phyloP scores from a whole-genome alignment of 2,329 filamentous ascomycete species.

The Chlorencoelia australis region DNA sequence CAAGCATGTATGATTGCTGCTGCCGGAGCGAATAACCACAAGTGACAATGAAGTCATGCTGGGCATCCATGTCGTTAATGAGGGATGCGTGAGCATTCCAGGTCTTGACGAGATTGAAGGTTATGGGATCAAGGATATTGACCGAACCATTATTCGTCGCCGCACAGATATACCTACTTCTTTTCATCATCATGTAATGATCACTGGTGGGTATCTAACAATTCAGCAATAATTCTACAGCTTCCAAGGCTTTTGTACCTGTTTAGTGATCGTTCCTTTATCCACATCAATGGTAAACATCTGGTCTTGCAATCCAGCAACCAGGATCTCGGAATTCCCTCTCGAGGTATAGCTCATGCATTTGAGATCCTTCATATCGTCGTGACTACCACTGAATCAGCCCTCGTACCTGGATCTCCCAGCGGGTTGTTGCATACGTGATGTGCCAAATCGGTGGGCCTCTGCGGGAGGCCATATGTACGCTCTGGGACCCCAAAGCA shows the following conservation, averaged over 20 bases:
- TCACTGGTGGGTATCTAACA: constrained; percentile 56
- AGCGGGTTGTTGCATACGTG: constrained; percentile 37
- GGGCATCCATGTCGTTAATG: constrained; percentile 95
- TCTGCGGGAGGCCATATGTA: constrained; percentile 80
- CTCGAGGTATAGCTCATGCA: constrained; percentile 96
- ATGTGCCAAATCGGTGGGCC: constrained; percentile 86
- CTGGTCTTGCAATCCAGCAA: constrained; percentile 73
- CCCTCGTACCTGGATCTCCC: constrained; percentile 1
- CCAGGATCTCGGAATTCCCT: constrained; percentile 71
- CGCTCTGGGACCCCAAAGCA: constrained; percentile 68
- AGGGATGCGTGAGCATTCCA: constrained; percentile 86
- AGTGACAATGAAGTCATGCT: constrained; percentile 89
- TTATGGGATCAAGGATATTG: constrained; percentile 74
- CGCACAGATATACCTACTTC: constrained; percentile 81
- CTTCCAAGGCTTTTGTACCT: constrained; percentile 33
- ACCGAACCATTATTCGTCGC: constrained; percentile 76
- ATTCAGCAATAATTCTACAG: constrained; percentile 23
- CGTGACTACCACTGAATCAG: constrained; percentile 38
- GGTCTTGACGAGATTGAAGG: constrained; percentile 67
- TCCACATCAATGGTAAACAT: constrained; percentile 70
- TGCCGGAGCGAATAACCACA: constrained; percentile 87
- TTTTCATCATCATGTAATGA: constrained; percentile 87
- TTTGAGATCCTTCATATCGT: constrained; percentile 74
- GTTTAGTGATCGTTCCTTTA: constrained; percentile 63
- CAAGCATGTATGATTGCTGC: constrained; percentile 69